Evolutionary conservation across 2,329 filamentous ascomycete genomes (phyloP).

Genomic region (Pseudogymnoascus sp.): DNA sequence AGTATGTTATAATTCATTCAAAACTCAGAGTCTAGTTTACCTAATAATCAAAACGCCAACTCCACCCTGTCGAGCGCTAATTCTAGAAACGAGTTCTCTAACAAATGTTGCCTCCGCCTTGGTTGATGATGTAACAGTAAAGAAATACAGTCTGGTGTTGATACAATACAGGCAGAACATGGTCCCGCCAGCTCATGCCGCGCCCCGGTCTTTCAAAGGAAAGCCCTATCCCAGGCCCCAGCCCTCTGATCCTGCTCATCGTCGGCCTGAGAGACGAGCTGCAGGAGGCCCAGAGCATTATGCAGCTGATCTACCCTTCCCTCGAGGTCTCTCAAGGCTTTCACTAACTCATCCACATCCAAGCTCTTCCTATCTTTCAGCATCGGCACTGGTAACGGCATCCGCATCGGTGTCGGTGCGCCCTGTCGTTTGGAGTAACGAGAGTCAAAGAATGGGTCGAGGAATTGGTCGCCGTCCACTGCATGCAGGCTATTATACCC

Average conservation of each 20-base stretch:
- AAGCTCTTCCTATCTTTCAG: background rate
- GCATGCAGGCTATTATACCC: background rate
- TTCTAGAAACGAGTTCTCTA: slow-evolving; percentile 32
- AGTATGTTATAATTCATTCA: background rate
- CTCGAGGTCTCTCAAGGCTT: background rate
- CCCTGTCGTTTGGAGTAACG: background rate
- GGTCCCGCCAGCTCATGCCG: background rate
- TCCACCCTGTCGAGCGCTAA: slow-evolving; percentile 28
- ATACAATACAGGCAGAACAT: background rate
- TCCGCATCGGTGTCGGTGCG: background rate
- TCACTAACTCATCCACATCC: background rate
- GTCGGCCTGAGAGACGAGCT: background rate
- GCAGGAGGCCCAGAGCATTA: background rate
- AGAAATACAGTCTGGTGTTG: slow-evolving; percentile 21
- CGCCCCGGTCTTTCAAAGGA: background rate
- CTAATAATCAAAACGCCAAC: background rate
- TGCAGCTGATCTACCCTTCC: background rate
- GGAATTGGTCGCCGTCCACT: background rate
- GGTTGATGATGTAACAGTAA: slow-evolving; percentile 30
- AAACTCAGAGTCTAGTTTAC: background rate
- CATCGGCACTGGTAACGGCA: background rate
- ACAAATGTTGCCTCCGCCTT: slow-evolving; percentile 22
- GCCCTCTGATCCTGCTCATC: background rate
- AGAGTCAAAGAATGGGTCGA: background rate
- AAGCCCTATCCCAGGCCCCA: background rate